These are phyloP conservation scores for Dictyostelium capitatum DNA, from an alignment of 78 protist species.

Conservation along the genomic window DNA sequence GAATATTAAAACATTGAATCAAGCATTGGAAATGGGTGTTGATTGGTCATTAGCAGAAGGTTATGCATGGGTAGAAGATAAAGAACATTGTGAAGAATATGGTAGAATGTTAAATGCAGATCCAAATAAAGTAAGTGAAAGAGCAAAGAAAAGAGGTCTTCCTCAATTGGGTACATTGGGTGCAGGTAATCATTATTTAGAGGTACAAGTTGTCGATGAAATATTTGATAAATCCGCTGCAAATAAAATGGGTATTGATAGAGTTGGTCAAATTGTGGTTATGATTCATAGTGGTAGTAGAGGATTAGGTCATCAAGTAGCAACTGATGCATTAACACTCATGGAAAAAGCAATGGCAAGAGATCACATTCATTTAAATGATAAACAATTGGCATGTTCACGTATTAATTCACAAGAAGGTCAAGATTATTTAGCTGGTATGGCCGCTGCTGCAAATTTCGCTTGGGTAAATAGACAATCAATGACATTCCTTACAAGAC, in stretches of 20 bases:
- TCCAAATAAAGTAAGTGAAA: slow-evolving; percentile 83
- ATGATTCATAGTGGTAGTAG: slow-evolving; percentile 96
- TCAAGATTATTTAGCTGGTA: slow-evolving; percentile 90
- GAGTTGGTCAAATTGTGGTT: slow-evolving; percentile 87
- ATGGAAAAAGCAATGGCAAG: slow-evolving; percentile 95
- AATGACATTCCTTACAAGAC: slow-evolving; percentile 91
- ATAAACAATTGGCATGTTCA: slow-evolving; percentile 85
- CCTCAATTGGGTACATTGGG: slow-evolving; percentile 96
- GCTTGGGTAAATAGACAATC: slow-evolving; percentile 95
- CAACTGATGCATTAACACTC: slow-evolving; percentile 94
- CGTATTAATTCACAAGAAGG: slow-evolving; percentile 79
- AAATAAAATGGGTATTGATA: slow-evolving; percentile 93
- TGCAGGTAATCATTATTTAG: slow-evolving; percentile 98
- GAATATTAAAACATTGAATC: slow-evolving; percentile 63
- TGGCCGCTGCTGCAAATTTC: slow-evolving; percentile 97
- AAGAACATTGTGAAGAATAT: slow-evolving; percentile 96
- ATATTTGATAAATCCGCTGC: slow-evolving; percentile 94
- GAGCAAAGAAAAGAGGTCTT: slow-evolving; percentile 97
- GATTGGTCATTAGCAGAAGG: slow-evolving; percentile 96
- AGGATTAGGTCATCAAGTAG: slow-evolving; percentile 98
- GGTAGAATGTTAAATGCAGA: slow-evolving; percentile 96
- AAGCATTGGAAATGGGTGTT: slow-evolving; percentile 92
- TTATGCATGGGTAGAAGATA: slow-evolving; percentile 98
- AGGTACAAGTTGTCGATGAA: slow-evolving; percentile 95
- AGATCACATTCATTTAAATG: slow-evolving; percentile 91